Evolutionary conservation across 148 eudicot species (phyloP), one percentile per base, ranked within the genome.

Genomic region (Vaccinium darrowii): DNA sequence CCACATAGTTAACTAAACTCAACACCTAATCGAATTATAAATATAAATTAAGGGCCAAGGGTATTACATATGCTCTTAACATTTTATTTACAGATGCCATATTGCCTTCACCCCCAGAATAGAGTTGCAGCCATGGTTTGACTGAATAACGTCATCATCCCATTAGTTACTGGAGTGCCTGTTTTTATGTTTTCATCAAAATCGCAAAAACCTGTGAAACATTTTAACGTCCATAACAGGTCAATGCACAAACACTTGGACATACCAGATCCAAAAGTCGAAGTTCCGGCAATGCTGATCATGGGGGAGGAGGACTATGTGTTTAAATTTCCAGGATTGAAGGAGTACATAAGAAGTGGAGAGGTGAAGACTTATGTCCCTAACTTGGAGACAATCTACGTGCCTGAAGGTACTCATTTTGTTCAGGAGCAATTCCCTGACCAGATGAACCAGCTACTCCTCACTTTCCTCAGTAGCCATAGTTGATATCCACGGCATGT

Each of bases 341-440:
- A 85, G 72, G 89, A 84, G 10, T 87, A 77, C 84, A 82, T 87
- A 52, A 87, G 78, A 52, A 87, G 78, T 19, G 92, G 88, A 77
- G 58, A 49, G 60, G 89, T 80, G 75, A 88, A 88, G 76, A 14
- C 36, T 8, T 87, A 67, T 76, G 88, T 84, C n/a, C 90, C 91
- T 1, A 83, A 88, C 52, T 84, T 88, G 88, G 92, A 90, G 83
- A 84, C 72, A 19, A 43, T 21, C 16, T 88, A 58, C 79, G 12
- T 88, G 83, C 87, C 90, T 8, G 89, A 90, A 79, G 92, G 90
- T 11, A 54, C 79, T n/a, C 92, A 90, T 85, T 90, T 90, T 71
- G 89, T 88, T 77, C 90, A 86, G 57, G 92, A 90, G 83, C 92
- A 90, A 39, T 86, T 87, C 23, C 92, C 92, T n/a, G 86, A 90